Conservation (phyloP, 345 rosid genomes). For the Acer saccharum region DNA sequence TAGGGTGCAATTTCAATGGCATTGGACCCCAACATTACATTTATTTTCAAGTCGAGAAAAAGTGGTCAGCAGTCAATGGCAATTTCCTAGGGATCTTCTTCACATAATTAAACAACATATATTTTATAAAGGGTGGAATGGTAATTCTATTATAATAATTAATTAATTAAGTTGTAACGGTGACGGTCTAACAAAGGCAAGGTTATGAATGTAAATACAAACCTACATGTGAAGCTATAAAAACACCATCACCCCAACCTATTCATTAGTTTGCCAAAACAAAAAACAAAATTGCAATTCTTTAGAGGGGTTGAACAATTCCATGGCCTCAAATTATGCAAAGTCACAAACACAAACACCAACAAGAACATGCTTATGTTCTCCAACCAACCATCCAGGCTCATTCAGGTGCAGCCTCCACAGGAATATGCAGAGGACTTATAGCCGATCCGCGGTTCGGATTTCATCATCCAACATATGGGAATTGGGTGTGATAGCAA, state of each 20-base stretch:
- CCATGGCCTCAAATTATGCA: conserved; percentile 33
- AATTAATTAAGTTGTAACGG: neutral
- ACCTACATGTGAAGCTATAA: conserved; percentile 1
- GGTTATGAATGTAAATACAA: neutral
- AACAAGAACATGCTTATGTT: conserved; percentile 39
- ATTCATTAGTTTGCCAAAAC: conserved; percentile 10
- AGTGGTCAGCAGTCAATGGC: neutral
- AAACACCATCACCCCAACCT: neutral
- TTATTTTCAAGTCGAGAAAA: neutral
- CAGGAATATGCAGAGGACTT: conserved; percentile 16
- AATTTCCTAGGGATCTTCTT: neutral
- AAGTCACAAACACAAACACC: neutral
- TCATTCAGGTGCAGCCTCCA: conserved; percentile 57
- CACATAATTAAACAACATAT: neutral
- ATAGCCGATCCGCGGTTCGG: neutral
- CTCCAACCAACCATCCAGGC: conserved; percentile 54
- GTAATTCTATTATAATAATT: too few relatives aligned
- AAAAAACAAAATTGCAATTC: neutral
- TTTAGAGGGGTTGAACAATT: conserved; percentile 1
- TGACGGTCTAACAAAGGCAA: neutral
- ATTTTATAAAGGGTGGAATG: too few relatives aligned
- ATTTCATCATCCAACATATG: conserved; percentile 7
- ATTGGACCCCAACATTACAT: neutral
- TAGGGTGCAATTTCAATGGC: neutral
- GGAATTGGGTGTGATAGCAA: conserved; percentile 23